Conservation (phyloP, 208 protist genomes). For the Porcisia deanei region DNA sequence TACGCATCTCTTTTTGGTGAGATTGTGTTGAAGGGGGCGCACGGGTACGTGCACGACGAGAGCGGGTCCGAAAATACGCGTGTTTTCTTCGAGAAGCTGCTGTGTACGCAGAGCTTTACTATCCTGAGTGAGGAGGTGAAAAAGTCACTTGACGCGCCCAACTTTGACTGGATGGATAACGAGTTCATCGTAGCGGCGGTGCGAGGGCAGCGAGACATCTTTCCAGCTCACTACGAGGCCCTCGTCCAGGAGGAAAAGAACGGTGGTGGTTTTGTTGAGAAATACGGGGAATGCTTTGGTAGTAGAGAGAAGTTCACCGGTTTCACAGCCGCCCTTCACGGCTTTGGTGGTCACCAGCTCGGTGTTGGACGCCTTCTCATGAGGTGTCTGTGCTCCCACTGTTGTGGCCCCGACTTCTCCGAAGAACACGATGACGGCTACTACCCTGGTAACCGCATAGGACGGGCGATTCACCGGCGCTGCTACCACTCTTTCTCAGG, state of each 20-base stretch:
- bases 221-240: conserved; percentile 46
- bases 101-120: conserved; percentile 68
- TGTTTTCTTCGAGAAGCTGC: conserved; percentile 59
- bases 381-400: conserved; percentile 30
- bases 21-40: conserved; percentile 47
- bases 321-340: conserved; percentile 64
- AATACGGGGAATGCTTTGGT: conserved; percentile 71
- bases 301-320: conserved; percentile 60
- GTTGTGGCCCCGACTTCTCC: conserved; percentile 17
- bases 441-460: conserved; percentile 22
- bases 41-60: conserved; percentile 31
- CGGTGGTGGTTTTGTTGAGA: conserved; percentile 58
- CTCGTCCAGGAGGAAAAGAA: conserved; percentile 63
- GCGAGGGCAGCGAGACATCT: conserved; percentile 50
- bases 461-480: conserved; percentile 19
- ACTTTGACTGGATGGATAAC: conserved; percentile 79
- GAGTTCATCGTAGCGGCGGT: conserved; percentile 85
- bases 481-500: conserved; percentile 7
- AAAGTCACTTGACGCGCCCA: conserved; percentile 41
- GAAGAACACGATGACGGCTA: conserved; percentile 21
- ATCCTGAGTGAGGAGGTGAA: conserved; percentile 62
- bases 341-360: conserved; percentile 63
- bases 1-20: conserved; percentile 75
- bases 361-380: conserved; percentile 32
- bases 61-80: conserved; percentile 14